These are phyloP conservation scores for Sporobolomyces phaffii DNA, from an alignment of 768 basidiomycete species.

Conservation along the genomic window DNA sequence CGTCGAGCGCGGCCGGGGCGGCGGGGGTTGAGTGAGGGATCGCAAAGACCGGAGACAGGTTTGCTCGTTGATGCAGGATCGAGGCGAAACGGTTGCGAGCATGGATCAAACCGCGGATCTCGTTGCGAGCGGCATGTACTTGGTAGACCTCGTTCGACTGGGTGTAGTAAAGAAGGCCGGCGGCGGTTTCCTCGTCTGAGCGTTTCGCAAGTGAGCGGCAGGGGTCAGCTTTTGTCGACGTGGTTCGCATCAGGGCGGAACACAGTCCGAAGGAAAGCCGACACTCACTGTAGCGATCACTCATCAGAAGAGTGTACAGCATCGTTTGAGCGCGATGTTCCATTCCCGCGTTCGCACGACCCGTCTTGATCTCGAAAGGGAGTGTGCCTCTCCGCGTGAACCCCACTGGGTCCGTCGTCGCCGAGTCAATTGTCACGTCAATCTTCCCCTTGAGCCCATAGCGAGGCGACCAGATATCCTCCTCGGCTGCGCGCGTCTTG, in stretches of 20 bases:
- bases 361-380: slow-evolving; percentile 96
- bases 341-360: slow-evolving; percentile 66
- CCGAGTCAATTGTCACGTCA: slow-evolving; percentile 74
- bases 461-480: slow-evolving; percentile 93
- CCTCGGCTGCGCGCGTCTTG: slow-evolving; percentile 78
- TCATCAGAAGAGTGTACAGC: slow-evolving; percentile 84
- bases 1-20: not conserved
- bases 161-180: slow-evolving; percentile 88
- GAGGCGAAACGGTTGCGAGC: slow-evolving; percentile 77
- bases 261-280: no score
- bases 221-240: not conserved
- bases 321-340: slow-evolving; percentile 98
- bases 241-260: no score
- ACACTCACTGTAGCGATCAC: slow-evolving; percentile 68
- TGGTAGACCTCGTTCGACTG: slow-evolving; percentile 79
- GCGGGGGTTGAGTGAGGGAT: not conserved
- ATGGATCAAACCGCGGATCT: slow-evolving; percentile 73
- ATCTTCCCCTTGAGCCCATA: slow-evolving; percentile 94
- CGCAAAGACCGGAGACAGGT: not conserved
- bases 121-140: slow-evolving; percentile 72
- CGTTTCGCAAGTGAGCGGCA: not conserved
- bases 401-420: slow-evolving; percentile 53
- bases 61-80: slow-evolving; percentile 47
- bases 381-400: slow-evolving; percentile 46
- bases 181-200: slow-evolving; percentile 62